Percentiles rank a stretch among this genome's conserved stretches.
Conservation (phyloP, 163 green algal species). For the Prototheca cutis region DNA sequence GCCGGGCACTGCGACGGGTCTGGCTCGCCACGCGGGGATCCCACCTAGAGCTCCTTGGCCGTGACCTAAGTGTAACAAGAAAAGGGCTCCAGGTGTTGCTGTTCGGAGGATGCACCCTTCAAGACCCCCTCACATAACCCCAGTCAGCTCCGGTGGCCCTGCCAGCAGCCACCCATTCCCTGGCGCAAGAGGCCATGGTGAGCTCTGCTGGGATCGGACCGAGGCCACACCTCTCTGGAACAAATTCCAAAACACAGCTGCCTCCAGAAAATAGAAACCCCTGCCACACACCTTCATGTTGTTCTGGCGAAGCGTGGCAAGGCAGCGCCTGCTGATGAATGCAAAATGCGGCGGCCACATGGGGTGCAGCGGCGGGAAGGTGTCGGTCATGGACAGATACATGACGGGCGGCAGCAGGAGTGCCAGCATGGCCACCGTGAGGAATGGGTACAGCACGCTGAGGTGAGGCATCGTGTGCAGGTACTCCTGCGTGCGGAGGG, state of each 20-base stretch:
- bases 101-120: too few species aligned
- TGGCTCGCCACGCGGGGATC: neutral
- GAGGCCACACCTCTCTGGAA: too few species aligned
- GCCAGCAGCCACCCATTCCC: too few species aligned
- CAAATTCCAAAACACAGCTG: too few species aligned
- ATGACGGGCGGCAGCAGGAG: neutral
- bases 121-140: too few species aligned
- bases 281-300: neutral
- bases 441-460: neutral
- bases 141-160: too few species aligned
- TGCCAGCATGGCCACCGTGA: neutral
- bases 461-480: neutral
- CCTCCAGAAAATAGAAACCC: too few species aligned
- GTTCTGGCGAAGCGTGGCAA: neutral
- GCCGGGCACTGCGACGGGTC: neutral
- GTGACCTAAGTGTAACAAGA: too few species aligned
- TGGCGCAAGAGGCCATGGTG: too few species aligned
- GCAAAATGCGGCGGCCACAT: neutral
- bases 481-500: neutral
- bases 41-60: slow-evolving; percentile 2
- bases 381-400: slow-evolving; percentile 1
- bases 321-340: neutral
- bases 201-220: too few species aligned
- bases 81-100: too few species aligned
- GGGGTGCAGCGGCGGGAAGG: neutral